Evolutionary conservation across 176 grass and related monocot genomes (phyloP), one percentile per base, ranked within the genome.

Genomic region (Miscanthus lutarioriparius): DNA sequence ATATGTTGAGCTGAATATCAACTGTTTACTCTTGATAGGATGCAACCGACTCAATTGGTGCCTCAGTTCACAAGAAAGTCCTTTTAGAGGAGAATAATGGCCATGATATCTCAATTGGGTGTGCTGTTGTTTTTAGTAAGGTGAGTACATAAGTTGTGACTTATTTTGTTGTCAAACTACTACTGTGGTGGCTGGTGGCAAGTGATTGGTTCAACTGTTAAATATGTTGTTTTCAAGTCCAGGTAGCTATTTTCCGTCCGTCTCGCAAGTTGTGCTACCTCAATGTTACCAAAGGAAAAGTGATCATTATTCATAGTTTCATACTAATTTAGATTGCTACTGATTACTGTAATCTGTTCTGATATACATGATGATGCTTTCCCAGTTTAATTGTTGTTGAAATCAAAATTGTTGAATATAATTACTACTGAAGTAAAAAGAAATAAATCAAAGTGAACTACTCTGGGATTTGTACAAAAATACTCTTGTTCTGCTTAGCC

Each of bases 161-260:
- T 62, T 67, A 10, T 75, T 78, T 61, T 81, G 25, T 19, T 83
- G 32, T 75, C 44, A 28, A 74, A 67, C 20, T 58, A 72, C 7
- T 67, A 41, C 4, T 28, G 15, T 83, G 26, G 33, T 33, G 37
- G 3, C n/a, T 80, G 12, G 12, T 39, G 37, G 2, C 14, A 32
- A 40, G 20, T 64, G 44, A 54, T 75, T 66, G 62, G 51, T 67
- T 80, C 0, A 62, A 69, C 36, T 81, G 70, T 36, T 79, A 12
- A 68, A 17, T 35, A 77, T 63, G 41, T 25, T 58, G 38, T 41
- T 58, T 15, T 66, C 17, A 19, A 30, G 63, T 91, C 84, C 79
- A 94, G 89, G 89, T 92, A 2, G 64, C 77, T 84, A 47, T 85
- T 67, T 89, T 92, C 47, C 85, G 38, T 30, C 78, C 89, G 26